Evolutionary conservation across 805 yeast species (phyloP), one percentile per base, ranked within the genome.

Genomic region (Nadsonia fulvescens): DNA sequence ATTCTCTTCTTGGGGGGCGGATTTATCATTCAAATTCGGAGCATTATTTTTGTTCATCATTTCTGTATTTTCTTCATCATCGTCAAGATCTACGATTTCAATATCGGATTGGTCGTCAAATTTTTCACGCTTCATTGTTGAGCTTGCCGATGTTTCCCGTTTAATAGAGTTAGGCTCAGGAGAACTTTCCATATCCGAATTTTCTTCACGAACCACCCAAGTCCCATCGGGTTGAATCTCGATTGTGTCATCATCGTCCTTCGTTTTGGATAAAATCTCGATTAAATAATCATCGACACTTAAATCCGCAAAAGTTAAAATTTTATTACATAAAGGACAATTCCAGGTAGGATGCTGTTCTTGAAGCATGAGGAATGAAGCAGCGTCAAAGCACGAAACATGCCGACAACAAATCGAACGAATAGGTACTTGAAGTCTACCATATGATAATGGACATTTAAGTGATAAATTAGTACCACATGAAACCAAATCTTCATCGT

Each of bases 381-480:
- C 46, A 0, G 78, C 83, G 49, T 89, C 98, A 46, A 83, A 79
- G 44, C 96, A 83, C 40, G 77, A 86, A 9, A 81, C 51, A 49
- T 89, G 98, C 18, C 61, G 53, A 50, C 98, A 89, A 24, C 49
- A 54, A 1, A 59, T 50, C 1, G 92, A 68, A 36, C 79, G 65
- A 1, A 70, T 66, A 0, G 98, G 96, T 27, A 61, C 47, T 29
- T 56, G 53, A 61, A 89, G 73, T 30, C 77, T 60, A 6, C 66
- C 58, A 40, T 66, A 72, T 2, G 89, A 66, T 5, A 83, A 56
- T 0, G 94, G 95, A 43, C 93, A 83, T 35, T 64, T 66, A 31
- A 89, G 53, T 10, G 81, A 61, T 27, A 79, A 53, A 1, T 66
- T 58, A 10, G 78, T 68, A 1, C 73, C 62, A 13, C 74, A 66